Percentiles rank a stretch among this genome's conserved stretches.
Conservation (phyloP, 768 basidiomycete species). For the Mrakia gelida region DNA sequence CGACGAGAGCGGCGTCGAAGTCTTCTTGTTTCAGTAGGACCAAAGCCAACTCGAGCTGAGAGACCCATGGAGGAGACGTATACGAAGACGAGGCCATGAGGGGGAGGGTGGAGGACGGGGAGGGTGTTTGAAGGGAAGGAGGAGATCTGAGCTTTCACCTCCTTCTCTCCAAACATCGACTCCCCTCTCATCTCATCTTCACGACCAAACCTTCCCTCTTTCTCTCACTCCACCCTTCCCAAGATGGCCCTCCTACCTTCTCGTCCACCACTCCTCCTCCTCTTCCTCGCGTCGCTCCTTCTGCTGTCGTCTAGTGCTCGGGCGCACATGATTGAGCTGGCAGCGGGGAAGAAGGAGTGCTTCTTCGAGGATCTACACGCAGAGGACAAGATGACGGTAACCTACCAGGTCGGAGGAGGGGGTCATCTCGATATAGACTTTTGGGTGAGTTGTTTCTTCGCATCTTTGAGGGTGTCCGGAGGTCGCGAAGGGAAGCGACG, state of each 20-base stretch:
- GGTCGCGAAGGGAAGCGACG: neutral
- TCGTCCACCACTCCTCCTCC: neutral
- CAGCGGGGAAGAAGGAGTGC: conserved; percentile 81
- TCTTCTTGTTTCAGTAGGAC: too few species aligned
- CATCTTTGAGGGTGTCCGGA: neutral
- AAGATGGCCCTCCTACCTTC: neutral
- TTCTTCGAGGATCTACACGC: conserved; percentile 66
- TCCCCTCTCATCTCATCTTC: too few species aligned
- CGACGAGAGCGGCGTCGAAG: too few species aligned
- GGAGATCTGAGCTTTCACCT: too few species aligned
- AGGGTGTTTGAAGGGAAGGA: too few species aligned
- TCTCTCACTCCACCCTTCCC: neutral
- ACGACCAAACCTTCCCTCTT: too few species aligned
- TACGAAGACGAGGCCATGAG: too few species aligned
- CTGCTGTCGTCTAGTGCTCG: conserved; percentile 12
- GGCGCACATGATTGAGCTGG: conserved; percentile 49
- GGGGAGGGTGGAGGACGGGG: too few species aligned
- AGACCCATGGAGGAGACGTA: too few species aligned
- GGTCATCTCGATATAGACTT: conserved; percentile 98
- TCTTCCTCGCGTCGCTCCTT: neutral
- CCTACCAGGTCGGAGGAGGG: conserved; percentile 96
- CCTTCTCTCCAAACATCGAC: too few species aligned
- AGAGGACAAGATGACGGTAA: conserved; percentile 80
- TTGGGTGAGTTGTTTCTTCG: conserved; percentile 58
- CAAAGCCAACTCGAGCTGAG: too few species aligned